These are phyloP conservation scores for Cutaneotrichosporon dermatis DNA, from an alignment of 1,284 basidiomycete genomes.

Conservation along the genomic window DNA sequence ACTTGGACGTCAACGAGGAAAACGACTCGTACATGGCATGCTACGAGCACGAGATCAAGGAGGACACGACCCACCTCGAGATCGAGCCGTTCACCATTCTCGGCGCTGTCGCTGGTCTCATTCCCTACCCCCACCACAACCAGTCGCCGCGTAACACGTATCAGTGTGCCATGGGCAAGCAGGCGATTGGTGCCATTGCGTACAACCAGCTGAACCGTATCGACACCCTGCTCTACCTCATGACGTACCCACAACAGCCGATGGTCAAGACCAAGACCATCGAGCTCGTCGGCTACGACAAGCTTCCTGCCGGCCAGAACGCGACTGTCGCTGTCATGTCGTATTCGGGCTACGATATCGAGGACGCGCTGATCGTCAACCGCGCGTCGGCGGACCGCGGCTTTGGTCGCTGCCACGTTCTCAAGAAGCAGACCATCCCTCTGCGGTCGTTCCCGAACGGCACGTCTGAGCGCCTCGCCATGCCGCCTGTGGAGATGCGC, in stretches of 20 bases:
- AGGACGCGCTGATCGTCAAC: constrained; percentile 96
- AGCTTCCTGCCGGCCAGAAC: constrained; percentile 95
- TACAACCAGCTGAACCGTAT: constrained; percentile 98
- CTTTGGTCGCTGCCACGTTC: constrained; percentile 94
- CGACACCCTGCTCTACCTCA: constrained; percentile 96
- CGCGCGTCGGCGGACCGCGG: constrained; percentile 92
- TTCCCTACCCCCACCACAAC: constrained; percentile 99
- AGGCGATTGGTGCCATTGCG: constrained; percentile 98
- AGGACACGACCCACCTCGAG: constrained; percentile 87
- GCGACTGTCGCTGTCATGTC: constrained; percentile 99
- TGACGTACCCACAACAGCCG: constrained; percentile 98
- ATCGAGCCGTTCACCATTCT: constrained; percentile 98
- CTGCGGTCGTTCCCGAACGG: constrained; percentile 97
- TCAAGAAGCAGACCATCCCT: constrained; percentile 90
- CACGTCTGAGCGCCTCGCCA: constrained; percentile 80
- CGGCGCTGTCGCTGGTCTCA: constrained; percentile 94
- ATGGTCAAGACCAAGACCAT: constrained; percentile 99
- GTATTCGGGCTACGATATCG: constrained; percentile 98
- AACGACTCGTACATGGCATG: constrained; percentile 97
- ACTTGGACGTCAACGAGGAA: constrained; percentile 98
- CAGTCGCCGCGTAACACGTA: constrained; percentile 99
- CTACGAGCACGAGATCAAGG: constrained; percentile 82
- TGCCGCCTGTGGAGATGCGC: constrained; percentile 76
- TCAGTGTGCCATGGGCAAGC: constrained; percentile 99
- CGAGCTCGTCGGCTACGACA: constrained; percentile 93